Evolutionary conservation across 768 basidiomycete genomes (phyloP).

Genomic region (Hypholoma fasciculare): DNA sequence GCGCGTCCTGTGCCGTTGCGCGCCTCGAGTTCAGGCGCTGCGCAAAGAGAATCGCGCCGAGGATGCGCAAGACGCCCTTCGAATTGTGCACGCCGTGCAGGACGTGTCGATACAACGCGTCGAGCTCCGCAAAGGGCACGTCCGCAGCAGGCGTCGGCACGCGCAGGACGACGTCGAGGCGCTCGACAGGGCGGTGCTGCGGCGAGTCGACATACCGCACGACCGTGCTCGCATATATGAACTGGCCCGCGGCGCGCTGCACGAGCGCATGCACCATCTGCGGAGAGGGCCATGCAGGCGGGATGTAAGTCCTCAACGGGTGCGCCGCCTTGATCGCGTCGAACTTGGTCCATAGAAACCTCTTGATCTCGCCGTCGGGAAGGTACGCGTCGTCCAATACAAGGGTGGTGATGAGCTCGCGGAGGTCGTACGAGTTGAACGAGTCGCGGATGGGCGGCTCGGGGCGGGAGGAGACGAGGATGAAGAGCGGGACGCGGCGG

Average conservation of each 20-base stretch:
- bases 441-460: constrained; percentile 28
- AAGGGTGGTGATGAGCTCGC: constrained; percentile 24
- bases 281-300: constrained; percentile 19
- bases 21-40: constrained; percentile 15
- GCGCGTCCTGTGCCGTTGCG: constrained; percentile 7
- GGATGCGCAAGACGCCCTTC: constrained; percentile 23
- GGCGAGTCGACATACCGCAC: constrained; percentile 26
- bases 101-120: constrained; percentile 23
- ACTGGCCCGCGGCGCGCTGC: constrained; percentile 25
- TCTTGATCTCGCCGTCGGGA: constrained; percentile 22
- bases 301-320: constrained; percentile 23
- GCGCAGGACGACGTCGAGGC: constrained; percentile 22
- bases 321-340: constrained; percentile 23
- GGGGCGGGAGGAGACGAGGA: constrained; percentile 28
- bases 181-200: constrained; percentile 25
- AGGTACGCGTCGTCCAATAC: constrained; percentile 24
- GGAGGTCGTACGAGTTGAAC: constrained; percentile 27
- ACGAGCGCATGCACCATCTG: constrained; percentile 18
- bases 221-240: constrained; percentile 27
- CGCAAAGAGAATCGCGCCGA: constrained; percentile 23
- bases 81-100: constrained; percentile 21
- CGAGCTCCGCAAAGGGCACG: constrained; percentile 26
- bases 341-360: constrained; percentile 23
- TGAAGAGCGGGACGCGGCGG: constrained; percentile 22
- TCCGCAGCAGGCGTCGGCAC: constrained; percentile 17